Percentiles rank a stretch among this genome's conserved stretches.
Conservation (phyloP, 371 early-diverging fungal species). For the Mortierella sp. region DNA sequence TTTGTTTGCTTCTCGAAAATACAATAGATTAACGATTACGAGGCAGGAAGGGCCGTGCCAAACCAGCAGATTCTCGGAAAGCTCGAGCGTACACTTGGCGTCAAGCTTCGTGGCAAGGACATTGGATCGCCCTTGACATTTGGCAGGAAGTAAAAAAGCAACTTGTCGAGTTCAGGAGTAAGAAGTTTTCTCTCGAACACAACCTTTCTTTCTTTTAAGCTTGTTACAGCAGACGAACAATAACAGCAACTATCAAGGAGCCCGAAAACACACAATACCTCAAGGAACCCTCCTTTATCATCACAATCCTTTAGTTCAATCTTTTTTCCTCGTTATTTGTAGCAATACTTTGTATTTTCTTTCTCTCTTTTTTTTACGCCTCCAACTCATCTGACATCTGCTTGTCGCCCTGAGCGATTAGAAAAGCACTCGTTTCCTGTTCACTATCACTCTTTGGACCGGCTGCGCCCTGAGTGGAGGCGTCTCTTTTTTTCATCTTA, state of each 20-base stretch:
- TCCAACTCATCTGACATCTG: neutral
- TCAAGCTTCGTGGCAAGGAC: conserved; percentile 91
- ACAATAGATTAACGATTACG: conserved; percentile 84
- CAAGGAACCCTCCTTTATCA: neutral
- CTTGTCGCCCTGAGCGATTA: neutral
- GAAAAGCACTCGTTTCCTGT: neutral
- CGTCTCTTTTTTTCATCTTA: neutral
- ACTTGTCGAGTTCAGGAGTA: neutral
- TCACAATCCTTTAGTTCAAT: neutral
- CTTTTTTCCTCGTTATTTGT: neutral
- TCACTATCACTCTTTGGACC: neutral
- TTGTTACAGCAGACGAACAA: neutral
- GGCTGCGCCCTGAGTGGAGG: neutral
- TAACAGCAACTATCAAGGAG: neutral
- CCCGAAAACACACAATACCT: neutral
- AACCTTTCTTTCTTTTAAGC: neutral
- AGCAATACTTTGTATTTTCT: neutral
- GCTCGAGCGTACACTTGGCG: conserved; percentile 89
- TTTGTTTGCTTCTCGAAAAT: conserved; percentile 25
- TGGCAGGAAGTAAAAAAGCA: conserved; percentile 65
- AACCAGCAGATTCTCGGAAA: conserved; percentile 93
- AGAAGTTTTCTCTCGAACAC: neutral
- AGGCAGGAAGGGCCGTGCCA: conserved; percentile 86
- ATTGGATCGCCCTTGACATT: conserved; percentile 80
- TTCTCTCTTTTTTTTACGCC: neutral